Evolutionary conservation across 73 alveolate genomes (phyloP), one percentile per base, ranked within the genome.

Genomic region (Tetrahymena thermophila): DNA sequence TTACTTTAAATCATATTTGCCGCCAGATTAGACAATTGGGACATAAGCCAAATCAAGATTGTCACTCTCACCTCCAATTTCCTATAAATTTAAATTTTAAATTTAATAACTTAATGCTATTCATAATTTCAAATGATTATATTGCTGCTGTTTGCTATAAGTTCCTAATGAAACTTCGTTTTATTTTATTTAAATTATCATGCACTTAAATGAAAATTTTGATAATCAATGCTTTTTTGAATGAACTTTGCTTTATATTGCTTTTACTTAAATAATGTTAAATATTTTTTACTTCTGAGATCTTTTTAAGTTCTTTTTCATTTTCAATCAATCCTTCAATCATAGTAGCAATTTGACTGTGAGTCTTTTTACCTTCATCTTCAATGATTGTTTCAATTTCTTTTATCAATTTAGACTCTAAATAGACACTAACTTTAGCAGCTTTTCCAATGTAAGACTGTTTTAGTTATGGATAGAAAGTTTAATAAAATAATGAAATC

Each of bases 1-100:
- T 71, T 71, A 93, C 56, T 44, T 42, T 34, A 71, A 95, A 95
- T 85, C 94, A 31, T 93, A 93, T 43, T 93, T 42, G 28, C 97
- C 97, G 13, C 97, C 97, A 50, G 95, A 85, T 43, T 95, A n/a
- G 31, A 95, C 94, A 35, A 95, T 95, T 34, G 97, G 97, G 8
- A 94, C 94, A 34, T 85, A 95, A 7, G 97, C 95, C 84, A 95
- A 85, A 95, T 95, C 97, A 85, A 50, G 94, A 25, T 85, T 56
- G 10, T 94, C 97, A 44, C 84, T 94, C 42, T 95, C 35, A 35
- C 93, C 42, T 34, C 94, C 94, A 15, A 95, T 50, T 28, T 95
- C 97, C 85, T 95, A 50, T 35, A 85, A 85, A 71, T 71, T 71
- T 71, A 28, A n/a, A 40, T 40, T 40, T 40, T 40, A 71, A 25